phyloP scores from a whole-genome alignment of 2,329 filamentous ascomycete species.

The Nemania abortiva region DNA sequence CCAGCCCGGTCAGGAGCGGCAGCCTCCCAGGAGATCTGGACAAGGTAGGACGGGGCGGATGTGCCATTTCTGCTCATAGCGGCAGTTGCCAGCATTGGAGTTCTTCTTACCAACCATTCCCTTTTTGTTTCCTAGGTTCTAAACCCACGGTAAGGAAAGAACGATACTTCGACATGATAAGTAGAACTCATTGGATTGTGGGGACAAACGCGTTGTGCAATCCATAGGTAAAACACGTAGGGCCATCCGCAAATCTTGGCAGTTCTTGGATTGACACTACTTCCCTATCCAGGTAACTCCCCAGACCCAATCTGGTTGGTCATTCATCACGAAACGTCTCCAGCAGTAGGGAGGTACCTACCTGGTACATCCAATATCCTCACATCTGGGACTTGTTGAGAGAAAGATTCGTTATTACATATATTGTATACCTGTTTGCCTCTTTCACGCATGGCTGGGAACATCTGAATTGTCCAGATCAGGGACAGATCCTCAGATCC shows the following conservation, averaged over 20 bases:
- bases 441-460: neutral
- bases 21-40: conserved; percentile 23
- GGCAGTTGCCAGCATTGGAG: conserved; percentile 4
- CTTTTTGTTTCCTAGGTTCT: neutral
- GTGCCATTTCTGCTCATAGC: neutral
- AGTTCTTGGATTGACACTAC: neutral
- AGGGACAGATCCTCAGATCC: neutral
- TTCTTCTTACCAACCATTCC: neutral
- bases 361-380: neutral
- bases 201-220: neutral
- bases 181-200: neutral
- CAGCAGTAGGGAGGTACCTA: neutral
- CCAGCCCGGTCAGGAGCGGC: conserved; percentile 14
- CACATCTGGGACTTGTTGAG: neutral
- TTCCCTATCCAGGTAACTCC: neutral
- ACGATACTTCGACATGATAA: neutral
- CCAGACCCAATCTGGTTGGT: neutral
- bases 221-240: neutral
- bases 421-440: too few relatives aligned
- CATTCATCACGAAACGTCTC: neutral
- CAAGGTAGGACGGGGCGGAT: neutral
- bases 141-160: neutral
- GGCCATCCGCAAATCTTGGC: neutral
- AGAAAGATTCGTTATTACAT: too few relatives aligned
- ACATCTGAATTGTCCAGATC: neutral